phyloP scores from a whole-genome alignment of 2,329 filamentous ascomycete species.

The Epichloe sp. region DNA sequence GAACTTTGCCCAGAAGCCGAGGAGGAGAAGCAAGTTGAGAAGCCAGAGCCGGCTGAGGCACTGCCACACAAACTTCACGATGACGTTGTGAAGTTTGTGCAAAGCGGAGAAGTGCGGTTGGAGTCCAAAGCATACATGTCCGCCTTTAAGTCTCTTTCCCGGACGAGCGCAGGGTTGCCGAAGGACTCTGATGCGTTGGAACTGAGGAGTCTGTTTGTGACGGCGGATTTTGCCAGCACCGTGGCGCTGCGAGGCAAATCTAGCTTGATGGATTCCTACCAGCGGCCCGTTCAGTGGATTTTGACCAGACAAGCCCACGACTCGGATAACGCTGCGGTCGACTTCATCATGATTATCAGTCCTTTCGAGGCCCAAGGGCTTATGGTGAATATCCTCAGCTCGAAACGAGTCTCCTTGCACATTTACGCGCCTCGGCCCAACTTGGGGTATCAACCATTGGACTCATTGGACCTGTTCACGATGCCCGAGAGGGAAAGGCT shows the following conservation, averaged over 20 bases:
- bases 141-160: conserved; percentile 8
- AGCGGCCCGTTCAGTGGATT: conserved; percentile 15
- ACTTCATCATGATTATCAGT: conserved; percentile 42
- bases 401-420: conserved; percentile 27
- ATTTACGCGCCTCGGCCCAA: conserved; percentile 36
- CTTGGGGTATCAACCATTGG: conserved; percentile 11
- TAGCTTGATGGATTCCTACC: conserved; percentile 9
- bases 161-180: conserved; percentile 10
- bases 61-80: conserved; percentile 27
- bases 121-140: not conserved
- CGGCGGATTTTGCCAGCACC: conserved; percentile 8
- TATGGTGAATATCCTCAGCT: conserved; percentile 23
- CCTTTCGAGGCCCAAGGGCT: conserved; percentile 45
- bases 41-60: conserved; percentile 24
- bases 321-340: not conserved
- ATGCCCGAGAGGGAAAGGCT: conserved; percentile 3
- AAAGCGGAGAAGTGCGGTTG: not conserved
- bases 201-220: conserved; percentile 9
- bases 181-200: conserved; percentile 5
- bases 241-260: conserved; percentile 2
- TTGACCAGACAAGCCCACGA: conserved; percentile 1
- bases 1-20: conserved; percentile 54
- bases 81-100: conserved; percentile 19
- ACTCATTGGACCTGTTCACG: conserved; percentile 10
- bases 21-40: conserved; percentile 41